Evolutionary conservation across 75 land plant genomes (phyloP).

Genomic region (Picea sitchensis): DNA sequence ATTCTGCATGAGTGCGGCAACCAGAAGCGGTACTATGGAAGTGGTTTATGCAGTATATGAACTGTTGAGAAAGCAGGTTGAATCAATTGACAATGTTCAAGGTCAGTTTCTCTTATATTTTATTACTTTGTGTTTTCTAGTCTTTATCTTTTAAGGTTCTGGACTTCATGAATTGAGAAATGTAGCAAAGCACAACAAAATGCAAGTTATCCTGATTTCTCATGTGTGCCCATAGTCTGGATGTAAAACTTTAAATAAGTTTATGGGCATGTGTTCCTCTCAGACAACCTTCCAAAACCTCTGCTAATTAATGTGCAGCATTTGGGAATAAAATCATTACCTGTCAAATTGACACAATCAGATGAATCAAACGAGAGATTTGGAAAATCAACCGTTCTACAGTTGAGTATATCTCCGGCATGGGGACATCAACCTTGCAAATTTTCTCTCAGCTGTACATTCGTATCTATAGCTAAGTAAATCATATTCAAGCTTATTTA

Average conservation of each 20-base stretch:
- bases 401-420: background rate
- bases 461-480: background rate
- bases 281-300: background rate
- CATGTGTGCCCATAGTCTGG: background rate
- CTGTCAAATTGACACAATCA: background rate
- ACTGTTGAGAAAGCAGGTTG: conserved; percentile 34
- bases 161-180: background rate
- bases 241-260: too few species aligned
- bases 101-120: background rate
- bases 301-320: background rate
- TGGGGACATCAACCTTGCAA: background rate
- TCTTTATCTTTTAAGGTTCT: background rate
- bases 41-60: conserved; percentile 67
- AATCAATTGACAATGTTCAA: background rate
- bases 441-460: background rate
- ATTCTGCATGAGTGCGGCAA: conserved; percentile 85
- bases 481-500: background rate
- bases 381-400: background rate
- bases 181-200: background rate
- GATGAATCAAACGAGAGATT: background rate
- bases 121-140: background rate
- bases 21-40: conserved; percentile 63
- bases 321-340: background rate
- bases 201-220: background rate
- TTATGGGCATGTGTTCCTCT: too few species aligned